Conservation (phyloP, 768 basidiomycete genomes). For the Lentinula boryana region DNA sequence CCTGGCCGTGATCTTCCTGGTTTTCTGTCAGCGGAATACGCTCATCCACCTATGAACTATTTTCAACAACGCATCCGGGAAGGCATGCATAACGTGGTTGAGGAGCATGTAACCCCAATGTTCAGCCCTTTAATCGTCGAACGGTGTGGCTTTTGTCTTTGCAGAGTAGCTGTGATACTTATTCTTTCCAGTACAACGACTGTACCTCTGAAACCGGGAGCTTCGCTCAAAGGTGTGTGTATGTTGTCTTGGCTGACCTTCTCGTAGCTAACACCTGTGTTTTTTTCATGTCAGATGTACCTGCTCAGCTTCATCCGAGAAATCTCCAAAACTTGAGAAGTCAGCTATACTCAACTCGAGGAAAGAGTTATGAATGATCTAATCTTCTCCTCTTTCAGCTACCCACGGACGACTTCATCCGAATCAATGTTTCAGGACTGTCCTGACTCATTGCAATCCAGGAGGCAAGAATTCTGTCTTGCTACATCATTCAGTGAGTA, state of each 20-base stretch:
- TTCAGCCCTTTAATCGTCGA: constrained; percentile 41
- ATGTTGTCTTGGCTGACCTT: neutral
- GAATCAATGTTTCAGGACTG: constrained; percentile 52
- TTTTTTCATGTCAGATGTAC: constrained; percentile 32
- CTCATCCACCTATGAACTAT: constrained; percentile 35
- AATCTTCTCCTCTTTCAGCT: constrained; percentile 21
- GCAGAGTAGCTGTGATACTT: neutral
- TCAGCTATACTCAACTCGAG: neutral
- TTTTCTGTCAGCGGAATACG: constrained; percentile 32
- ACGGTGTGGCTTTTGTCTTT: constrained; percentile 28
- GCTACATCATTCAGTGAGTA: constrained; percentile 35
- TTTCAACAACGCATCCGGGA: constrained; percentile 33
- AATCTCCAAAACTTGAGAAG: constrained; percentile 9
- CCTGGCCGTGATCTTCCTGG: constrained; percentile 39
- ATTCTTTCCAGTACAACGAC: constrained; percentile 35
- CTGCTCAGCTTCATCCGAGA: constrained; percentile 26
- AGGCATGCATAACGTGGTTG: constrained; percentile 26
- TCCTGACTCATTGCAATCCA: constrained; percentile 52
- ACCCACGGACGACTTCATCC: constrained; percentile 54
- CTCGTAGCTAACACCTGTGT: neutral
- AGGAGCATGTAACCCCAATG: constrained; percentile 50
- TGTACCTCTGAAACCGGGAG: constrained; percentile 45
- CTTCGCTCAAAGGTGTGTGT: constrained; percentile 45
- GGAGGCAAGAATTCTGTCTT: constrained; percentile 39
- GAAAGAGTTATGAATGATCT: neutral